These are phyloP conservation scores for Suillus placidus DNA, from an alignment of 768 basidiomycete species.

Conservation along the genomic window DNA sequence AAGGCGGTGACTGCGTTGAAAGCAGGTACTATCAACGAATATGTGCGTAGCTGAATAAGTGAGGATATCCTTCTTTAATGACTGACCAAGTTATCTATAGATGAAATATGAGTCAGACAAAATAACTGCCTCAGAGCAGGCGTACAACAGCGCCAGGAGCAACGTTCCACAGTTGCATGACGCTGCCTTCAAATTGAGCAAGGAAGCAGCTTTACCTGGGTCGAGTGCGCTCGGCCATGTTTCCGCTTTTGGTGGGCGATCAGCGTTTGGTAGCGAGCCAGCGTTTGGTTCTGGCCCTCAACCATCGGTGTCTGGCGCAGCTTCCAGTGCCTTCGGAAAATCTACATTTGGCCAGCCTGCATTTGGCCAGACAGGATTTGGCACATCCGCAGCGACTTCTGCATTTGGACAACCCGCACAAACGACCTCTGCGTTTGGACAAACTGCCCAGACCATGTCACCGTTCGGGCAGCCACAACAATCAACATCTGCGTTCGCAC, in stretches of 20 bases:
- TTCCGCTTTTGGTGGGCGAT: constrained; percentile 24
- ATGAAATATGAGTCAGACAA: constrained; percentile 60
- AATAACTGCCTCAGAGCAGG: constrained; percentile 55
- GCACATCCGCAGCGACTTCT: constrained; percentile 18
- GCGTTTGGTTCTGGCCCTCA: constrained; percentile 40
- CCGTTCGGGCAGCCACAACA: constrained; percentile 43
- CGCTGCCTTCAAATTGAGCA: constrained; percentile 51
- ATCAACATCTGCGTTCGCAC: constrained; percentile 39
- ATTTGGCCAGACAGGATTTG: constrained; percentile 43
- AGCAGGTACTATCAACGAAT: constrained; percentile 60
- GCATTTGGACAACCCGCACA: constrained; percentile 34
- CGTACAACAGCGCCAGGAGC: constrained; percentile 47
- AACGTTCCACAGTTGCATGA: constrained; percentile 55
- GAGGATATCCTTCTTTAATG: not conserved
- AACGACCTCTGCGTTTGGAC: constrained; percentile 39
- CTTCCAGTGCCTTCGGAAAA: constrained; percentile 27
- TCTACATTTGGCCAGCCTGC: constrained; percentile 39
- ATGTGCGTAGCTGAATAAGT: constrained; percentile 51
- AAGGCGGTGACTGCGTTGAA: constrained; percentile 60
- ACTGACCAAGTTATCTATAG: constrained; percentile 30
- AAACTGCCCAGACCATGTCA: constrained; percentile 34
- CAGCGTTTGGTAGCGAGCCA: constrained; percentile 34
- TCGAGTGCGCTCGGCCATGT: constrained; percentile 15
- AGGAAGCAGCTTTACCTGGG: constrained; percentile 18
- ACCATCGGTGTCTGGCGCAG: constrained; percentile 37